A percentile compares a stretch with the other conserved stretches of the same genome.
These are phyloP conservation scores for Poterioochromonas sp. DNA, from an alignment of 352 stramenopile species.

Conservation along the genomic window DNA sequence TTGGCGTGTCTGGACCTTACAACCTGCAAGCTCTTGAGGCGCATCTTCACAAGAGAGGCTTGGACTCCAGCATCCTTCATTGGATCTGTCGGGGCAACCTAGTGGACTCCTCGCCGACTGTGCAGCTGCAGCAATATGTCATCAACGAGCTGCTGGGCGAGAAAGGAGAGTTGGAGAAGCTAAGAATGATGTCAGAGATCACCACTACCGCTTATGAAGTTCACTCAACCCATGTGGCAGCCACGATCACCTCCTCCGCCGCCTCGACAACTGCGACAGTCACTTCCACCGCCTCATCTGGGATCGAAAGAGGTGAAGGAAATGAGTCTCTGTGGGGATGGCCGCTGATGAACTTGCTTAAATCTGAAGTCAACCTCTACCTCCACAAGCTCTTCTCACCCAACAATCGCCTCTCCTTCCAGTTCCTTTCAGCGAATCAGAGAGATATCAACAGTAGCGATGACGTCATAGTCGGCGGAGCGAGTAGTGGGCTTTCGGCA, in stretches of 20 bases:
- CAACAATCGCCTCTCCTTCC: too few species aligned
- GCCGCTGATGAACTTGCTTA: not conserved
- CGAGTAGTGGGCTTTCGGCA: too few species aligned
- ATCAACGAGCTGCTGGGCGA: not conserved
- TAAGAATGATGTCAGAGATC: not conserved
- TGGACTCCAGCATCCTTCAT: constrained; percentile 35
- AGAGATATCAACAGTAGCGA: too few species aligned
- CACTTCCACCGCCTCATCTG: not conserved
- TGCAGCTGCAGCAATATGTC: not conserved
- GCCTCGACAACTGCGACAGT: not conserved
- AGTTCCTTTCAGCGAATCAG: too few species aligned
- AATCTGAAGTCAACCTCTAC: not conserved
- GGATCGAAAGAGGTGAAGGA: not conserved
- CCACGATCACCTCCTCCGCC: too few species aligned
- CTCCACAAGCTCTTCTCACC: too few species aligned
- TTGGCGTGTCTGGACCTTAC: constrained; percentile 40
- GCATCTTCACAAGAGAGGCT: constrained; percentile 30
- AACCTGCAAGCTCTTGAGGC: constrained; percentile 27
- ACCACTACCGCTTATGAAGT: not conserved
- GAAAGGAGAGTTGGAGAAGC: not conserved
- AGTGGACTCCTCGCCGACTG: not conserved
- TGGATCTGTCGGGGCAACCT: constrained; percentile 29
- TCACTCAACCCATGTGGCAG: not conserved
- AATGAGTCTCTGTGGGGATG: too few species aligned
- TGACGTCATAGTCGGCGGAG: not conserved